Conservation (phyloP, 139 green algal species). For the Haematococcus sp. region DNA sequence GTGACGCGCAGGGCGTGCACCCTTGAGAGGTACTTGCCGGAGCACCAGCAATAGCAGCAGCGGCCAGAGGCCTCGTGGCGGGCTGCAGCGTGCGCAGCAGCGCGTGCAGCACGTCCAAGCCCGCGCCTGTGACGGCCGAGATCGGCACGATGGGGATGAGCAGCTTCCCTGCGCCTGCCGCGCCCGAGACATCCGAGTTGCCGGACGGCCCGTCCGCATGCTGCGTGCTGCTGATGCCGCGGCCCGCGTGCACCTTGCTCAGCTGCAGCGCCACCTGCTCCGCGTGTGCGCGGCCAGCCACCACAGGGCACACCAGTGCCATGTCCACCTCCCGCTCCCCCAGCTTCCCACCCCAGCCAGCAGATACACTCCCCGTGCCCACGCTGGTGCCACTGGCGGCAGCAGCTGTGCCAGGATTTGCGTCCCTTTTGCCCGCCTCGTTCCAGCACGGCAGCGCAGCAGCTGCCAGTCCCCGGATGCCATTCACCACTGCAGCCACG, state of each 20-base stretch:
- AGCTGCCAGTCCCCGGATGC: background rate
- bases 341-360: too few relatives aligned
- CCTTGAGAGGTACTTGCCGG: background rate
- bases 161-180: background rate
- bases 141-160: slow-evolving; percentile 59
- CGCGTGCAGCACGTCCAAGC: slow-evolving; percentile 66
- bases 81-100: slow-evolving; percentile 63
- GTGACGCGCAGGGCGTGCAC: too few relatives aligned
- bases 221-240: slow-evolving; percentile 17
- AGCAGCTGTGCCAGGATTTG: too few relatives aligned
- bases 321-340: background rate
- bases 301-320: slow-evolving; percentile 5
- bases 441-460: too few relatives aligned
- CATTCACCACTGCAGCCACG: slow-evolving; percentile 6
- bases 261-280: slow-evolving; percentile 18
- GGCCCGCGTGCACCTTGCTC: background rate
- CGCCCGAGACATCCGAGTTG: background rate
- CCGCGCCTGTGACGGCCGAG: slow-evolving; percentile 59
- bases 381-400: too few relatives aligned
- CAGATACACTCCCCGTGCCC: too few relatives aligned
- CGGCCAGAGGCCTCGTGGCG: background rate
- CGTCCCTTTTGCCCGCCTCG: too few relatives aligned
- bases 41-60: too few relatives aligned
- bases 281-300: slow-evolving; percentile 1
- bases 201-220: background rate